Percentiles rank a stretch among this genome's conserved stretches.
Conservation (phyloP, 2,329 filamentous ascomycete species). For the Fusarium scirpi region DNA sequence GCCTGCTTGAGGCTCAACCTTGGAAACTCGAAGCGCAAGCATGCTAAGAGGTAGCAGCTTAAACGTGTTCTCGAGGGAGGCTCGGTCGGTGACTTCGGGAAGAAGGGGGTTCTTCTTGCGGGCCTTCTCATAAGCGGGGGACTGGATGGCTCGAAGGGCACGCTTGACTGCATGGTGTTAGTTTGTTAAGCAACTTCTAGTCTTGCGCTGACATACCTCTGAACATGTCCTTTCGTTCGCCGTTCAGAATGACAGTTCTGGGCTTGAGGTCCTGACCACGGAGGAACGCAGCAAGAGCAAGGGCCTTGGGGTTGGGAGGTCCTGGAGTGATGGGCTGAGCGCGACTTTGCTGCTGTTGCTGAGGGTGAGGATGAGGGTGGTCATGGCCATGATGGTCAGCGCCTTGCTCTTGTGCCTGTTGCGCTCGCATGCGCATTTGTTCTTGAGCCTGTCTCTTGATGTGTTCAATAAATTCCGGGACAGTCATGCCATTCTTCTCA, state of each 20-base stretch:
- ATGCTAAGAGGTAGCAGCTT: conserved; percentile 95
- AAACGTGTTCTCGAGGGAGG: conserved; percentile 91
- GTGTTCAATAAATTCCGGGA: conserved; percentile 84
- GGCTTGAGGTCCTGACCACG: conserved; percentile 86
- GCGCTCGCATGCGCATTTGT: conserved; percentile 62
- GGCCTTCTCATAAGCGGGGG: conserved; percentile 89
- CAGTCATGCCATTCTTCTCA: conserved; percentile 83
- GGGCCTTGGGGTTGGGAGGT: conserved; percentile 87
- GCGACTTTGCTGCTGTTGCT: conserved; percentile 54
- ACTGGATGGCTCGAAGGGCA: conserved; percentile 89
- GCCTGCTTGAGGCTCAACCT: conserved; percentile 77
- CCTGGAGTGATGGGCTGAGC: conserved; percentile 78
- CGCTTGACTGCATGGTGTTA: conserved; percentile 79
- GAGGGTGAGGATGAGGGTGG: conserved; percentile 45
- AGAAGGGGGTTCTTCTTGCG: conserved; percentile 89
- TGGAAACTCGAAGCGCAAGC: conserved; percentile 88
- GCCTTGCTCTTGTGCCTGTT: conserved; percentile 59
- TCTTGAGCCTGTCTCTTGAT: conserved; percentile 68
- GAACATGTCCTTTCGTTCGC: conserved; percentile 98
- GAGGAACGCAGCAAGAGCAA: conserved; percentile 91
- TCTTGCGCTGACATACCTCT: conserved; percentile 70
- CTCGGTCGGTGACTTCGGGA: conserved; percentile 87
- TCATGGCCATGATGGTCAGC: conserved; percentile 44
- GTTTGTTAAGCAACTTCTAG: not conserved
- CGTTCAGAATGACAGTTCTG: conserved; percentile 91